phyloP scores from a whole-genome alignment of 768 basidiomycete species.

The Gautieria morchelliformis region DNA sequence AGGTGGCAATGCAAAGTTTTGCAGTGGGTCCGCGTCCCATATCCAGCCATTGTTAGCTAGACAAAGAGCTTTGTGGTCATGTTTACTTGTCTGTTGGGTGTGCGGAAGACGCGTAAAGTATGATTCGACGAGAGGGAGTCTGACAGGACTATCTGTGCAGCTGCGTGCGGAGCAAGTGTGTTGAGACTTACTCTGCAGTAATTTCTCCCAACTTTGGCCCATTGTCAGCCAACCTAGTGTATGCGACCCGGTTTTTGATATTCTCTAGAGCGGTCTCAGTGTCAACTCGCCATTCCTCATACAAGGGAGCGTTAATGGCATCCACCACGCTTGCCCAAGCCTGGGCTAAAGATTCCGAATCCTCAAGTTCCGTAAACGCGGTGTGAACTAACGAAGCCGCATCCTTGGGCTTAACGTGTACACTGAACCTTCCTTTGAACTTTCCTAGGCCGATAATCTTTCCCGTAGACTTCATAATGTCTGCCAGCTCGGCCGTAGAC shows the following conservation, averaged over 20 bases:
- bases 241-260: conserved; percentile 68
- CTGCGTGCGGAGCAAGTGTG: conserved; percentile 1
- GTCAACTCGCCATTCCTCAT: conserved; percentile 82
- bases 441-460: conserved; percentile 51
- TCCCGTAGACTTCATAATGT: conserved; percentile 43
- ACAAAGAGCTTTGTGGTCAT: conserved; percentile 49
- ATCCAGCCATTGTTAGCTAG: conserved; percentile 99
- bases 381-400: conserved; percentile 72
- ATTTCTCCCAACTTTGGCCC: conserved; percentile 84
- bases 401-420: conserved; percentile 46
- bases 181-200: conserved; percentile 47
- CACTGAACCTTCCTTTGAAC: conserved; percentile 58
- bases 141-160: conserved; percentile 20
- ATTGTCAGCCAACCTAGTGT: conserved; percentile 68
- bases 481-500: conserved; percentile 54
- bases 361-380: conserved; percentile 43
- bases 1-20: conserved; percentile 85
- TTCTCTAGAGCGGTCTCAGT: conserved; percentile 61
- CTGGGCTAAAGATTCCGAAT: conserved; percentile 47
- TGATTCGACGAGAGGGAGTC: conserved; percentile 75
- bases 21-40: conserved; percentile 89
- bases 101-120: conserved; percentile 83
- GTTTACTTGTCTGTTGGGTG: conserved; percentile 29
- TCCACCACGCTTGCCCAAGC: conserved; percentile 75
- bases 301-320: conserved; percentile 80